Conservation (phyloP, 2,329 filamentous ascomycete species). For the Emergomyces orientalis region DNA sequence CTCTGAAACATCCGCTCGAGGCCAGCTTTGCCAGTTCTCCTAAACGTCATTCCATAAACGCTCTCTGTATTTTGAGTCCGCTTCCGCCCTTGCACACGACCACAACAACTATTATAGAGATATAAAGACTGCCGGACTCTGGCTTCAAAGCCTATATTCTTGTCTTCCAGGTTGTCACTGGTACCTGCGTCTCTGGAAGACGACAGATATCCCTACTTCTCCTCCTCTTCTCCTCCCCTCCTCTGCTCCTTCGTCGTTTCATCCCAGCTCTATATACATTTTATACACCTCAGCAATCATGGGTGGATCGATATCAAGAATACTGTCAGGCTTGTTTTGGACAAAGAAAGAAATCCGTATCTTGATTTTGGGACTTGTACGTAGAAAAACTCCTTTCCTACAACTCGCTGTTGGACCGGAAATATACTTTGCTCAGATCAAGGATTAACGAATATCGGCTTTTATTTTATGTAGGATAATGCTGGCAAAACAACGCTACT, state of each 20-base stretch:
- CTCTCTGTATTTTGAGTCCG: not conserved
- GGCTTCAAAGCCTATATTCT: not conserved
- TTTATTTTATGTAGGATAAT: conserved; percentile 60
- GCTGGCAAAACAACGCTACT: conserved; percentile 95
- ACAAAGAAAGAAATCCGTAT: conserved; percentile 97
- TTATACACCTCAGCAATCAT: conserved; percentile 30
- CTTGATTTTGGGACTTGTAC: conserved; percentile 83
- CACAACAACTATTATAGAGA: not conserved
- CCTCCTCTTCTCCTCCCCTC: too few relatives aligned
- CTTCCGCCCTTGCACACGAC: not conserved
- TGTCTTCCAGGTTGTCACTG: not conserved
- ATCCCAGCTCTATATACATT: conserved; percentile 1
- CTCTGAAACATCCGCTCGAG: not conserved
- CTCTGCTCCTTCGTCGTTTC: not conserved
- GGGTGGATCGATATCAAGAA: conserved; percentile 48
- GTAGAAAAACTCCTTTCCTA: conserved; percentile 25
- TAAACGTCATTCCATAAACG: not conserved
- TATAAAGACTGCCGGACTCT: too few relatives aligned
- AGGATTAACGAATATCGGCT: conserved; percentile 3
- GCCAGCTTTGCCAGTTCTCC: not conserved
- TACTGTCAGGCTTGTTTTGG: conserved; percentile 65
- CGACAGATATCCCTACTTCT: not conserved
- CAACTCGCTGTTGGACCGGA: not conserved
- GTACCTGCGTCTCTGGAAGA: conserved; percentile 6
- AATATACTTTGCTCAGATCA: not conserved